Base-by-base conservation (phyloP, 225 moss, liverwort and hornwort species). In the Polytrichum formosum region DNA sequence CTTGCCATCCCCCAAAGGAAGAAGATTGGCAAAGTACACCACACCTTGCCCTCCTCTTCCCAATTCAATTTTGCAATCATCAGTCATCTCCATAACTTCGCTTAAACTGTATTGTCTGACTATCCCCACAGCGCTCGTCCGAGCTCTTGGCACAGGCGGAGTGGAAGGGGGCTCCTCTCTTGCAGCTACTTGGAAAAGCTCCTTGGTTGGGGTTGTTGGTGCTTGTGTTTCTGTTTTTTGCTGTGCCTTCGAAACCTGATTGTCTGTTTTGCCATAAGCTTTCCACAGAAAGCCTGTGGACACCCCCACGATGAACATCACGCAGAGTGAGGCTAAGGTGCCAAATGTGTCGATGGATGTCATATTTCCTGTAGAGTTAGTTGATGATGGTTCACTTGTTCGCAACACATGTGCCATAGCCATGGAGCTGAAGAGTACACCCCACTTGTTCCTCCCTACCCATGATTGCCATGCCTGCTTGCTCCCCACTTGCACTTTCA, bases 41-140 rank as follows among this genome's bases (percentile, higher is more conserved):
- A 83, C 69, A 2, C 87, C 83, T 70, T 87, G 84, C 18, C 87
- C 87, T 0, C 87, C 87, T 27, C 87, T 71, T 26, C 87, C 87
- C 53, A 87, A 79, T 70, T 87, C 83, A 31, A 18, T 9, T 37
- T 78, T 71, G 60, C 83, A 87, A 9, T 53, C 30, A n/a, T 74
- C 73, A 61, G 87, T 87, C 87, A 83, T 87, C 26, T 35, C 67
- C 5, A 27, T 6, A 20, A 87, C 69, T 69, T 87, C 83, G 27
- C 55, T 63, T 59, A 80, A 54, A 2, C 68, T 78, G 71, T 87
- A 87, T 60, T 87, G 80, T 35, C 67, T 87, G 68, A 87, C 80
- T 1, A 76, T 66, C 28, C 87, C 87, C 5, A 81, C 80, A 13
- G 46, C 46, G 5, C 78, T 75, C 17, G 76, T 60, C n/a, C 76